Conservation (phyloP, 495 filamentous ascomycete genomes). For the Talaromyces proteolyticus region DNA sequence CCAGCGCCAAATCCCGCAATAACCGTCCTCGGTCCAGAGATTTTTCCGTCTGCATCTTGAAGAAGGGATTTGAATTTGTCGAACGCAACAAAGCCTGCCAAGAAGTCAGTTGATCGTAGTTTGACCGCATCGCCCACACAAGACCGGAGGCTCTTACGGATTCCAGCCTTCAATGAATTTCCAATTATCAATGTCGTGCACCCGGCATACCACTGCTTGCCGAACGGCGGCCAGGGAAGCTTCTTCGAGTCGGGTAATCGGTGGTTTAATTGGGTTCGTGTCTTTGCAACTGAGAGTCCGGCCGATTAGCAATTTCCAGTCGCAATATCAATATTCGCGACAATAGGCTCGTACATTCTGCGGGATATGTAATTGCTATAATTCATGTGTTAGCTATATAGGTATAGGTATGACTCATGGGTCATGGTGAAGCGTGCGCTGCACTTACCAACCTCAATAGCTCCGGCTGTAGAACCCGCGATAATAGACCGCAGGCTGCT, state of each 20-base stretch:
- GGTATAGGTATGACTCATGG: no score
- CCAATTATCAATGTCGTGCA: constrained; percentile 97
- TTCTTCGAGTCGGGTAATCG: constrained; percentile 73
- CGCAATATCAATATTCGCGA: not conserved
- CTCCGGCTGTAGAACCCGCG: constrained; percentile 85
- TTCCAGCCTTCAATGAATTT: constrained; percentile 92
- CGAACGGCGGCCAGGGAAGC: constrained; percentile 94
- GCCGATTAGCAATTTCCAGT: constrained; percentile 13
- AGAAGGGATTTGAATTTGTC: constrained; percentile 84
- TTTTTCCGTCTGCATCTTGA: constrained; percentile 78
- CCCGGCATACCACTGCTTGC: constrained; percentile 92
- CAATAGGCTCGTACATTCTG: constrained; percentile 63
- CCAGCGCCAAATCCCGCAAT: constrained; percentile 93
- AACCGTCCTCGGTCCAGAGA: constrained; percentile 85
- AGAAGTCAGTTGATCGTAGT: constrained; percentile 6
- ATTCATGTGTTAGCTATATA: no score
- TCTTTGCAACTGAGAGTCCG: constrained; percentile 71
- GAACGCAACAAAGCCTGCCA: constrained; percentile 85
- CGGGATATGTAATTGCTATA: constrained; percentile 93
- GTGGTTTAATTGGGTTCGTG: constrained; percentile 87
- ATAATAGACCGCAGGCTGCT: constrained; percentile 80
- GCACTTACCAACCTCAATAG: constrained; percentile 79
- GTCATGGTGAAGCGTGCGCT: no score
- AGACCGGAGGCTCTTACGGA: constrained; percentile 55
- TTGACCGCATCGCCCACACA: not conserved